Percentiles rank a stretch among this genome's conserved stretches.
phyloP scores from a whole-genome alignment of 2,329 filamentous ascomycete species.

The Ceratocystis papillata region DNA sequence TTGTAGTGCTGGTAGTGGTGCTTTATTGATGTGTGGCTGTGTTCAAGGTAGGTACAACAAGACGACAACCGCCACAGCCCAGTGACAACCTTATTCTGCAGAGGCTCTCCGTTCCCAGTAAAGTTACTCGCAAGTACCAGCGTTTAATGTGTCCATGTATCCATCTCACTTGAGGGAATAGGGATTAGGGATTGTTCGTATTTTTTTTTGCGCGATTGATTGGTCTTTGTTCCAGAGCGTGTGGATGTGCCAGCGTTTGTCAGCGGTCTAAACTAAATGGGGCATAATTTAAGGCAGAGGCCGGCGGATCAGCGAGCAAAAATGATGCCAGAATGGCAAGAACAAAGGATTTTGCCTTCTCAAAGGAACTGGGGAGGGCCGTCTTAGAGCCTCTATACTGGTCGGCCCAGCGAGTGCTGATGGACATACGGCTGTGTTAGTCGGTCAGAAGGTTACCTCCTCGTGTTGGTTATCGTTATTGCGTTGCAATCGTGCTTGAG shows the following conservation, averaged over 20 bases:
- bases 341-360: slow-evolving; percentile 8
- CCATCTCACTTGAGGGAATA: not conserved
- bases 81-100: no score
- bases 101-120: no score
- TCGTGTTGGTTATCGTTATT: not conserved
- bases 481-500: not conserved
- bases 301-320: no score
- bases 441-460: no score
- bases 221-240: not conserved
- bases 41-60: no score
- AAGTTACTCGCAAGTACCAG: no score
- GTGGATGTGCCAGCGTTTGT: not conserved
- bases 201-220: not conserved
- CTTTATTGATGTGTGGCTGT: no score
- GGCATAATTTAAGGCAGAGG: not conserved
- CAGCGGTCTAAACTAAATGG: not conserved
- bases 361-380: not conserved
- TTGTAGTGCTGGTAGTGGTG: no score
- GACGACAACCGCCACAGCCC: no score
- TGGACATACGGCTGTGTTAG: not conserved
- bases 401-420: no score
- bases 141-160: not conserved
- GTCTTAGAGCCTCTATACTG: no score
- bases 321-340: no score
- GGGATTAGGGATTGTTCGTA: not conserved